phyloP scores from a whole-genome alignment of 768 basidiomycete genomes.

The Coprinopsis strossmayeri region DNA sequence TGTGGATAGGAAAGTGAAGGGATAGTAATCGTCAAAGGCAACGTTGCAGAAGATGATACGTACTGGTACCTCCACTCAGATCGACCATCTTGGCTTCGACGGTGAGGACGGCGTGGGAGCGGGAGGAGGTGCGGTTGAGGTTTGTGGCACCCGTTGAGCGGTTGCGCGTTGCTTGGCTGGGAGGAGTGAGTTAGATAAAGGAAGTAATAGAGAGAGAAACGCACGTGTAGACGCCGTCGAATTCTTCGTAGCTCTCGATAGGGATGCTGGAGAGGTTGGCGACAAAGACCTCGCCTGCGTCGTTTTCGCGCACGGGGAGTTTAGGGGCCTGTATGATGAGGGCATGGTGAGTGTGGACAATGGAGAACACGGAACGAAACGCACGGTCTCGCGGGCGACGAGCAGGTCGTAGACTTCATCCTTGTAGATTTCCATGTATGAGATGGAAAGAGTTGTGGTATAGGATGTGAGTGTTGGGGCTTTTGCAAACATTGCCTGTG shows the following conservation, averaged over 20 bases:
- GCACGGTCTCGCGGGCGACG: constrained; percentile 60
- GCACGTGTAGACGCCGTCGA: constrained; percentile 41
- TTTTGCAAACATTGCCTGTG: constrained; percentile 53
- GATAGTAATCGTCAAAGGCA: too few species aligned
- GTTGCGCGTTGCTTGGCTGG: constrained; percentile 64
- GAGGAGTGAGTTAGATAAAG: not conserved
- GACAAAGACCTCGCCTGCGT: constrained; percentile 47
- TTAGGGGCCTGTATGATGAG: constrained; percentile 34
- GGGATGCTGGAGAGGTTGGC: constrained; percentile 41
- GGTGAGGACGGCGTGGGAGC: constrained; percentile 83
- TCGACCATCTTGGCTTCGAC: constrained; percentile 60
- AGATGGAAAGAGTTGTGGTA: constrained; percentile 45
- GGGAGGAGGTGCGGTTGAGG: constrained; percentile 78
- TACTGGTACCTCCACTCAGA: constrained; percentile 47
- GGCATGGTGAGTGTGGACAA: constrained; percentile 3
- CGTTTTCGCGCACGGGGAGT: constrained; percentile 49
- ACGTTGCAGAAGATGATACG: constrained; percentile 13
- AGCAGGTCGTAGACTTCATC: constrained; percentile 88
- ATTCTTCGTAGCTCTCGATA: constrained; percentile 35
- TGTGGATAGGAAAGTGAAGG: not conserved
- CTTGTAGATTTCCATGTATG: constrained; percentile 90
- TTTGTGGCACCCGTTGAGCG: constrained; percentile 85
- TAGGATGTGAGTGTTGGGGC: constrained; percentile 31
- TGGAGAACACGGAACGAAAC: constrained; percentile 16
- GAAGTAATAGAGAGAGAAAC: constrained; percentile 10